phyloP scores from a whole-genome alignment of 202 grass and related monocot species.

The Cymbopogon flexuosus region DNA sequence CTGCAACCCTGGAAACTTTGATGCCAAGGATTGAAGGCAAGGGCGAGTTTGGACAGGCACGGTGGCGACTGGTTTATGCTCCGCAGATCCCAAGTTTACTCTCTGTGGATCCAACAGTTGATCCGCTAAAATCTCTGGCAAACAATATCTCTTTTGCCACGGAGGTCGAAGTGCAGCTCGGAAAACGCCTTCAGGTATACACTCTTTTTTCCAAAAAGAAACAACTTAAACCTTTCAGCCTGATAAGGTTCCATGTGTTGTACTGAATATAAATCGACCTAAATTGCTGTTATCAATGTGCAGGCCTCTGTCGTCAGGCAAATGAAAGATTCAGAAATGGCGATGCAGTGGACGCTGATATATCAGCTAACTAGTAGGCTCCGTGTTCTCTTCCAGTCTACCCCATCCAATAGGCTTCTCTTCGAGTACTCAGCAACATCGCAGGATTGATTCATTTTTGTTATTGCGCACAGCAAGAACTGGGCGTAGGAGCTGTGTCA shows the following conservation, averaged over 20 bases:
- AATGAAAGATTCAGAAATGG: conserved; percentile 99
- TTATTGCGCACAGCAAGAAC: conserved; percentile 13
- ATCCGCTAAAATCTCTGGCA: conserved; percentile 94
- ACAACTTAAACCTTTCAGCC: not conserved
- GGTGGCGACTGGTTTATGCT: conserved; percentile 94
- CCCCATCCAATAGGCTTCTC: conserved; percentile 92
- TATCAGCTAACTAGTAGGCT: conserved; percentile 89
- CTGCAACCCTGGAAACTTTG: conserved; percentile 86
- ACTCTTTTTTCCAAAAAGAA: not conserved
- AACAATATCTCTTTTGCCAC: conserved; percentile 97
- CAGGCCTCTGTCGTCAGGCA: conserved; percentile 97
- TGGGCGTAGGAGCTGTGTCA: not conserved
- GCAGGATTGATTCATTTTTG: conserved; percentile 53
- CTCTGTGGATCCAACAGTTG: conserved; percentile 84
- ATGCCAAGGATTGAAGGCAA: conserved; percentile 98
- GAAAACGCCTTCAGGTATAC: conserved; percentile 84
- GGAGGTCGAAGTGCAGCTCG: conserved; percentile 89
- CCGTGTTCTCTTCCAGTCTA: conserved; percentile 87
- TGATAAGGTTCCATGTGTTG: not conserved
- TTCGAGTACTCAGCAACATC: conserved; percentile 93
- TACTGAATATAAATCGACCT: not conserved
- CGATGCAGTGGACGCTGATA: conserved; percentile 89
- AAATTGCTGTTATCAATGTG: conserved; percentile 15
- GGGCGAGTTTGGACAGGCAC: conserved; percentile 90
- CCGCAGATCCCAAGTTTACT: conserved; percentile 86